phyloP scores from a whole-genome alignment of 345 rosid genomes.

The Anacardium occidentale region DNA sequence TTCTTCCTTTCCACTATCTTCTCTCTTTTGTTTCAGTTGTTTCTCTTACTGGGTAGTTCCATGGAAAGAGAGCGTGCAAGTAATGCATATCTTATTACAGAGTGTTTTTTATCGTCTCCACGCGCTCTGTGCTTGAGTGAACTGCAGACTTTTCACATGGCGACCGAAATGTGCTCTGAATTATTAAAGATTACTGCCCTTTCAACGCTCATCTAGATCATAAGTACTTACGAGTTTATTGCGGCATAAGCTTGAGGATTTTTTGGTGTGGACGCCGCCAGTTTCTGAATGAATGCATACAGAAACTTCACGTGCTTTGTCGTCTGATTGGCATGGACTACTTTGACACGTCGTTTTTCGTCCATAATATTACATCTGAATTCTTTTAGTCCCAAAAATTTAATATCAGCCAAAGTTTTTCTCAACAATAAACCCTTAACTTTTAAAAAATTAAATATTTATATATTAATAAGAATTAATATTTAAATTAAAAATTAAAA shows the following conservation, averaged over 20 bases:
- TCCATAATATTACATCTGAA: too few relatives aligned
- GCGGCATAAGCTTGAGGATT: too few relatives aligned
- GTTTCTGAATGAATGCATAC: background rate
- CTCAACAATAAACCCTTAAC: too few relatives aligned
- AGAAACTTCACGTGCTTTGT: slow-evolving; percentile 13
- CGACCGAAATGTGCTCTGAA: background rate
- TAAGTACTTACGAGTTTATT: too few relatives aligned
- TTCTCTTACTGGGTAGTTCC: background rate
- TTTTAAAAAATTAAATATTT: too few relatives aligned
- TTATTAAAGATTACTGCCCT: too few relatives aligned
- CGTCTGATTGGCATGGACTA: slow-evolving; percentile 2
- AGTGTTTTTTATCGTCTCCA: background rate
- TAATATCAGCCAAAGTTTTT: too few relatives aligned
- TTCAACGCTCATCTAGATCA: too few relatives aligned
- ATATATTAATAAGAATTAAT: too few relatives aligned
- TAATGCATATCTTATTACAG: background rate
- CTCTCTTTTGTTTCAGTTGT: background rate
- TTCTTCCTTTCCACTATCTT: background rate
- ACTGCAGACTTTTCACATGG: background rate
- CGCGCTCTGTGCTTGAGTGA: background rate
- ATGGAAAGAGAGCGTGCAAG: slow-evolving; percentile 8
- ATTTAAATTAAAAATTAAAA: too few relatives aligned
- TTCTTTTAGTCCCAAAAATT: too few relatives aligned
- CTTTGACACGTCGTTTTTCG: background rate
- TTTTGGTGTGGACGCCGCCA: background rate